Conservation (phyloP, 2,329 filamentous ascomycete genomes). For the Colletotrichum godetiae region DNA sequence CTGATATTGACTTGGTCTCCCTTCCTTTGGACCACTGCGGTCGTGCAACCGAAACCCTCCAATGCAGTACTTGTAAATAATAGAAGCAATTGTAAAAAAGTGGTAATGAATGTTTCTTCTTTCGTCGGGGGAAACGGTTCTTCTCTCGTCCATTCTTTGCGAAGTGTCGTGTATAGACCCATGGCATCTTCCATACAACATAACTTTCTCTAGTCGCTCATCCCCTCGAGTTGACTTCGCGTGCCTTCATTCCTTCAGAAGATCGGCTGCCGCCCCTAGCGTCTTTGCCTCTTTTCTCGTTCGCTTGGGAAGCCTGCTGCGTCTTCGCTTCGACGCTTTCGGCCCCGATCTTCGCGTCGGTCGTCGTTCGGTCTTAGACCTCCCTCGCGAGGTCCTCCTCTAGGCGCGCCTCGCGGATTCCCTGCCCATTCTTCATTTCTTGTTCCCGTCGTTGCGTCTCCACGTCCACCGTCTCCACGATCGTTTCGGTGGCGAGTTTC, state of each 20-base stretch:
- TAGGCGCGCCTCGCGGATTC: slow-evolving; percentile 26
- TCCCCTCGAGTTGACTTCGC: not conserved
- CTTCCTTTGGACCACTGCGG: slow-evolving; percentile 1
- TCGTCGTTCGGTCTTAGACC: slow-evolving; percentile 43
- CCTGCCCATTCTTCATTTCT: slow-evolving; percentile 36
- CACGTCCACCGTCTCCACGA: slow-evolving; percentile 29
- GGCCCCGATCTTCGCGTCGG: slow-evolving; percentile 50
- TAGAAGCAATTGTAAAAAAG: slow-evolving; percentile 12
- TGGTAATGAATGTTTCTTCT: slow-evolving; percentile 20
- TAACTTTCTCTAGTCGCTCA: slow-evolving; percentile 13
- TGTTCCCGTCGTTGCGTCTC: slow-evolving; percentile 42
- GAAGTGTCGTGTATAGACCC: slow-evolving; percentile 26
- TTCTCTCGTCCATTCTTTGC: slow-evolving; percentile 23
- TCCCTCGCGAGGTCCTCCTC: slow-evolving; percentile 47
- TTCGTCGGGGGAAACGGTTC: slow-evolving; percentile 10
- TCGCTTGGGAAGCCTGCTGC: slow-evolving; percentile 54
- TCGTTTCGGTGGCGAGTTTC: slow-evolving; percentile 46
- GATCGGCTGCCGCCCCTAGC: slow-evolving; percentile 47
- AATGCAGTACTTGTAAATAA: slow-evolving; percentile 16
- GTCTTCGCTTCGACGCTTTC: slow-evolving; percentile 63
- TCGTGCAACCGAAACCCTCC: slow-evolving; percentile 21
- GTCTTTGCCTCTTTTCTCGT: slow-evolving; percentile 66
- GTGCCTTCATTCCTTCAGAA: not conserved
- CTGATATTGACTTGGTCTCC: slow-evolving; percentile 20
- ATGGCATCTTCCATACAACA: slow-evolving; percentile 1